phyloP scores from a whole-genome alignment of 352 stramenopile species.

The Pythium sukuiense region DNA sequence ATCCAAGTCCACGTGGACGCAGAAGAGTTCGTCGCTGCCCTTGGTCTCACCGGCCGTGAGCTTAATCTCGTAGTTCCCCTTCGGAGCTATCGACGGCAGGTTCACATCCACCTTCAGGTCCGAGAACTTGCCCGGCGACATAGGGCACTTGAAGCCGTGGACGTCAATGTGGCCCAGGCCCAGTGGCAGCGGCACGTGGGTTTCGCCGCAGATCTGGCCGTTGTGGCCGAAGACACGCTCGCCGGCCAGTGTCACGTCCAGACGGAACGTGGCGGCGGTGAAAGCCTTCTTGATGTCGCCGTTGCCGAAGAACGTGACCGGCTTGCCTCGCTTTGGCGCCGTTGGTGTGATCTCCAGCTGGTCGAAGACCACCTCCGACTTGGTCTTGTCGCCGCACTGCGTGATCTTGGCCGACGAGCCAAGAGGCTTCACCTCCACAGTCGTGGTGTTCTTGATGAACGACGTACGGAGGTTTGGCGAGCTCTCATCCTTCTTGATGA shows the following conservation, averaged over 20 bases:
- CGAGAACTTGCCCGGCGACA: conserved; percentile 61
- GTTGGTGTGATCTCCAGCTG: conserved; percentile 63
- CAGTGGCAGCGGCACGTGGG: conserved; percentile 74
- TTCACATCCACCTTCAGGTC: conserved; percentile 83
- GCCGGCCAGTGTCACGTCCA: conserved; percentile 71
- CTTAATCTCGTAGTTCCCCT: conserved; percentile 82
- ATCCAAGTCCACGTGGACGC: conserved; percentile 76
- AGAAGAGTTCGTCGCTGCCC: conserved; percentile 59
- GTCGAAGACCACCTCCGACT: conserved; percentile 64
- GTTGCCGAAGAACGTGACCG: conserved; percentile 68
- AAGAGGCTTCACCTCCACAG: conserved; percentile 34
- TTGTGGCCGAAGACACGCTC: conserved; percentile 72
- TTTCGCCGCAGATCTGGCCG: conserved; percentile 75
- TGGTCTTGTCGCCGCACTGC: conserved; percentile 73
- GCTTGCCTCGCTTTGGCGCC: conserved; percentile 73
- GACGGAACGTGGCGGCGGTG: conserved; percentile 58
- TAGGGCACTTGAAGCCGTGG: conserved; percentile 74
- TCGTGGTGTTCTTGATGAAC: conserved; percentile 22
- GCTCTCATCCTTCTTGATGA: conserved; percentile 36
- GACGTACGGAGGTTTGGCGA: neutral
- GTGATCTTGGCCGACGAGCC: conserved; percentile 77
- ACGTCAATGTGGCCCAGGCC: conserved; percentile 86
- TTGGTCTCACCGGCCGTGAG: conserved; percentile 55
- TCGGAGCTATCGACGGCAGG: conserved; percentile 72
- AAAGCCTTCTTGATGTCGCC: conserved; percentile 74